These are phyloP conservation scores for Ophiostoma montium DNA, from an alignment of 2,329 filamentous ascomycete species.

Conservation along the genomic window DNA sequence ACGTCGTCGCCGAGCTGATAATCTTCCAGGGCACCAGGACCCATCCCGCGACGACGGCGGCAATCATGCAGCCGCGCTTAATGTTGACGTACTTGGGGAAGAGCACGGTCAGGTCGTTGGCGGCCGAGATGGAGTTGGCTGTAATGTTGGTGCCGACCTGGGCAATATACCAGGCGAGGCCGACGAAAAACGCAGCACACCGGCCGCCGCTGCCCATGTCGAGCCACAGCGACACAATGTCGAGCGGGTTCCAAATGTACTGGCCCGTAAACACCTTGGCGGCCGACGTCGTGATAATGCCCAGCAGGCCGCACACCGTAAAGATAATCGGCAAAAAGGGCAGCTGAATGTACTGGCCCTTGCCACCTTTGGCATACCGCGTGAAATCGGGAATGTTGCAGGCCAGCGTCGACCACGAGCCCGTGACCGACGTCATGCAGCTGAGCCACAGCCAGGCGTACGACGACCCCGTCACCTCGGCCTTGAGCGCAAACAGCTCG, in stretches of 20 bases:
- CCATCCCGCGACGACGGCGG: constrained; percentile 43
- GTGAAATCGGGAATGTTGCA: constrained; percentile 42
- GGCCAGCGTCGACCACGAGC: constrained; percentile 28
- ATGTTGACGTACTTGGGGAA: constrained; percentile 41
- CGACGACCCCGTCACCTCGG: constrained; percentile 25
- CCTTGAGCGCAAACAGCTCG: constrained; percentile 22
- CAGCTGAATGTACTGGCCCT: constrained; percentile 27
- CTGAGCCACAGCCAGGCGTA: constrained; percentile 31
- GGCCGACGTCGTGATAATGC: constrained; percentile 44
- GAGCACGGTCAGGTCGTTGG: constrained; percentile 41
- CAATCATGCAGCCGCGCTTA: constrained; percentile 39
- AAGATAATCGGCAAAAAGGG: constrained; percentile 33
- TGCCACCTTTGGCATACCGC: constrained; percentile 23
- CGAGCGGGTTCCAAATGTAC: constrained; percentile 35
- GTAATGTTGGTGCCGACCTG: constrained; percentile 43
- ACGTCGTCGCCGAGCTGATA: constrained; percentile 39
- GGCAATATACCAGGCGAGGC: constrained; percentile 37
- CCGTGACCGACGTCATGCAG: constrained; percentile 31
- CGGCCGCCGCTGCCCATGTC: constrained; percentile 27
- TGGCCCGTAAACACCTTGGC: constrained; percentile 36
- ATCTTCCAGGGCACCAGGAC: constrained; percentile 54
- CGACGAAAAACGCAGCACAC: constrained; percentile 31
- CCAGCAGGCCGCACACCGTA: constrained; percentile 34
- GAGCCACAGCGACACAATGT: constrained; percentile 31
- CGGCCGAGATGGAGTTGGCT: constrained; percentile 37